Base-by-base conservation (phyloP, 2,329 filamentous ascomycete genomes). In the Paracamarosporium sp. region DNA sequence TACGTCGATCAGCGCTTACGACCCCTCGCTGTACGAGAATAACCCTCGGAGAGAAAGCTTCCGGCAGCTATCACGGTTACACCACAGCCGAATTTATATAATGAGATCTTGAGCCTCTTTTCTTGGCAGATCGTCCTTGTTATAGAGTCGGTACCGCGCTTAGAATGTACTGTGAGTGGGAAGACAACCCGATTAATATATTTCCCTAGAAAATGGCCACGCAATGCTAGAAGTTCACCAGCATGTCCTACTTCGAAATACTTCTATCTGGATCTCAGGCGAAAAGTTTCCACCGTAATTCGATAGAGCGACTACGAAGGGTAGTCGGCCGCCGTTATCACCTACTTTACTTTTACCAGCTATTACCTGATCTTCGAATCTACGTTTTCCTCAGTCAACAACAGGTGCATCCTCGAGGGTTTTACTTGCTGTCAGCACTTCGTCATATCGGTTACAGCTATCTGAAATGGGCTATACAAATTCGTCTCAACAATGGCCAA, bases 1-100 rank as follows among this genome's bases (percentile, higher is more conserved):
- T 69, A 57, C 50, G 58, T 59, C 63, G 58, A 61, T 52, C 68
- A 68, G 69, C 69, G 69, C 66, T 62, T 71, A 72, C 58, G 63
- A 59, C 44, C 53, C 56, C 52, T 43, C 57, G 59, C 63, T 69
- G 67, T 66, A 69, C 52, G 56, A 54, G 44, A 59, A 62, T 62
- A 50, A 56, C 57, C 56, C 31, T 58, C 63, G 64, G 62, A 40
- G 59, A 61, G 62, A 61, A 60, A 63, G 56, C 57, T 56, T 54
- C 64, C 64, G 61, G 67, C 24, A 56, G 56, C 57, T 52, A 57
- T 64, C 64, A 70, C 22, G 56, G 55, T 56, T 47, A 57, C 62
- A 64, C 64, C 67, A 62, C 58, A 68, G 54, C 57, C 55, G 63
- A 43, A 44, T 60, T 46, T 63, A 59, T 57, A 66, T 55, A 56